Evolutionary conservation across 2,329 filamentous ascomycete genomes (phyloP).

Genomic region (Biscogniauxia sp.): DNA sequence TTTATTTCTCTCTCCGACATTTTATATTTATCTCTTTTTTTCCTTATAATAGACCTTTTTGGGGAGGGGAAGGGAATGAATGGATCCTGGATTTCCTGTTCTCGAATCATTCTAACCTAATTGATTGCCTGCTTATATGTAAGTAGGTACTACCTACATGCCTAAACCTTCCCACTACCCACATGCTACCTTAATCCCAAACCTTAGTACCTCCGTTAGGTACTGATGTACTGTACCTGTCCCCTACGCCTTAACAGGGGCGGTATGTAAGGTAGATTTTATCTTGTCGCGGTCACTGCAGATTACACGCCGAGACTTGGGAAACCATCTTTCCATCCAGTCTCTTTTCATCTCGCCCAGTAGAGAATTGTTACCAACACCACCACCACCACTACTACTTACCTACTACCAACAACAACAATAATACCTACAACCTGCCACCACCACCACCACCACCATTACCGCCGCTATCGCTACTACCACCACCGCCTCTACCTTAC

Average conservation of each 20-base stretch:
- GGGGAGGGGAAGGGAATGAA: too few species aligned
- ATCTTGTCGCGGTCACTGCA: background rate
- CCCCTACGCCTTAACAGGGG: background rate
- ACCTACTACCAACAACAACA: background rate
- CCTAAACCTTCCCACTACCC: too few species aligned
- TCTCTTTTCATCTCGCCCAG: background rate
- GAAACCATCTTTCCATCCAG: background rate
- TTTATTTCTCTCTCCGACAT: too few species aligned
- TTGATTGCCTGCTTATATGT: too few species aligned
- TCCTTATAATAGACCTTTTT: too few species aligned
- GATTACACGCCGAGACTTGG: background rate
- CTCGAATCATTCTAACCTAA: too few species aligned
- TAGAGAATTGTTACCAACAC: background rate
- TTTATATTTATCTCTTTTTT: too few species aligned
- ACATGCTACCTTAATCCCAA: background rate
- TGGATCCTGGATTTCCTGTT: too few species aligned
- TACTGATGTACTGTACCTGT: background rate
- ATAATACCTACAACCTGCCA: too few species aligned
- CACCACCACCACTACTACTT: background rate
- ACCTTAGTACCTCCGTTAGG: background rate
- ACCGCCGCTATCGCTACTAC: too few species aligned
- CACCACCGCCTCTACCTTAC: slow-evolving; percentile 2
- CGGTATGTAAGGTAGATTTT: background rate
- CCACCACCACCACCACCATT: too few species aligned
- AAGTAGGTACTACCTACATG: too few species aligned